Conservation (phyloP, 108 stramenopile species). For the Chaetoceros muelleri region DNA sequence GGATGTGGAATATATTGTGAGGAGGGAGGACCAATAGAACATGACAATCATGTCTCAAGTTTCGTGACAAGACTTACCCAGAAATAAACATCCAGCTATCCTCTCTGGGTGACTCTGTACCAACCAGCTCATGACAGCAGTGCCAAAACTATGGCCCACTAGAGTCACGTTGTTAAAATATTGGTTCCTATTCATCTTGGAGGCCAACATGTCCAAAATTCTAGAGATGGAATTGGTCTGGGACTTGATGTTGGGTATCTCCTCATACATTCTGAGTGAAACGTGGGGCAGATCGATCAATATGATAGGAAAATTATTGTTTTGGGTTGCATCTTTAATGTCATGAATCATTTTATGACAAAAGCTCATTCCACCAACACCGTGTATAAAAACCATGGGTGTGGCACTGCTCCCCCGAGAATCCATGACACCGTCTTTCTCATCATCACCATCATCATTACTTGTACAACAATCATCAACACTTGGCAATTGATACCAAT, state of each 20-base stretch:
- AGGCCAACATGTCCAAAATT: not conserved
- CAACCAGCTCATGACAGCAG: conserved; percentile 1
- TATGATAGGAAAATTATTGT: not conserved
- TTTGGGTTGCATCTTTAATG: not conserved
- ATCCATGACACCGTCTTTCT: too few relatives aligned
- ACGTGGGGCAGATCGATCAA: conserved; percentile 6
- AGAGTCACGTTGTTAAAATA: not conserved
- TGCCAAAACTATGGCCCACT: conserved; percentile 4
- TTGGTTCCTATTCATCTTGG: not conserved
- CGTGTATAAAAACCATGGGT: conserved; percentile 5
- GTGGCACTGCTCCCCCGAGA: not conserved
- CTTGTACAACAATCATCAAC: too few relatives aligned
- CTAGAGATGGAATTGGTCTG: not conserved
- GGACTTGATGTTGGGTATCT: not conserved
- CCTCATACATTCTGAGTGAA: not conserved
- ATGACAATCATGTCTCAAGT: too few relatives aligned
- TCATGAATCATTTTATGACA: not conserved
- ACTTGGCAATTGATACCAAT: conserved; percentile 3
- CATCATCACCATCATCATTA: too few relatives aligned
- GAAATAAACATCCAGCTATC: not conserved
- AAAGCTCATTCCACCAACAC: conserved; percentile 1
- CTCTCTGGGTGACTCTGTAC: conserved; percentile 2
- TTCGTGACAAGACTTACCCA: conserved; percentile 3
- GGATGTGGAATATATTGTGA: too few relatives aligned
- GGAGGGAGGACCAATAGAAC: too few relatives aligned